A percentile compares a stretch with the other conserved stretches of the same genome.
Conservation (phyloP, 2,329 filamentous ascomycete species). For the Lasiodiplodia gonubiensis region DNA sequence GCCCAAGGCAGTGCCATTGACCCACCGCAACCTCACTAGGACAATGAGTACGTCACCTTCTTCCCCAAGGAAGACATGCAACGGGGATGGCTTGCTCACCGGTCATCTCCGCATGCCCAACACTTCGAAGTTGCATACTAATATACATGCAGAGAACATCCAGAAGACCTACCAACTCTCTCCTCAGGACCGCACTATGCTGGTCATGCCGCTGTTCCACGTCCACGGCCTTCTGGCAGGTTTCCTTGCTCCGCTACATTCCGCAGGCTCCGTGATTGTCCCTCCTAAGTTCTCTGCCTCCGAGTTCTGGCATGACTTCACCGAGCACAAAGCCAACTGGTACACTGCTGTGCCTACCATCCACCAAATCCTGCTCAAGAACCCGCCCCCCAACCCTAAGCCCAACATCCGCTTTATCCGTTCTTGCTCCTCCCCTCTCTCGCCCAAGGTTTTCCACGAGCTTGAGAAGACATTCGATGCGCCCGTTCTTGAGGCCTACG, state of each 20-base stretch:
- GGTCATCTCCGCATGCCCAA: not conserved
- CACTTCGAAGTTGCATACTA: not conserved
- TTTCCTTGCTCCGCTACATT: constrained; percentile 76
- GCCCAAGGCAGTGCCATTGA: constrained; percentile 83
- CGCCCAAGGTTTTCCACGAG: constrained; percentile 79
- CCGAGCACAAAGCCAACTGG: constrained; percentile 78
- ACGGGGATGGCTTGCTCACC: not conserved
- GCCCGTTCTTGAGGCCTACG: constrained; percentile 86
- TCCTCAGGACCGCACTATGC: constrained; percentile 74
- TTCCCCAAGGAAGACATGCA: not conserved
- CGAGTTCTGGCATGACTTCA: constrained; percentile 83
- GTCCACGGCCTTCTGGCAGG: constrained; percentile 87
- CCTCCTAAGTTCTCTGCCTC: constrained; percentile 79
- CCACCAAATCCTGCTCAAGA: constrained; percentile 84
- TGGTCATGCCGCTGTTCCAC: constrained; percentile 91
- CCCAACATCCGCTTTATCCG: constrained; percentile 84
- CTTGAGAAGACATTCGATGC: constrained; percentile 77
- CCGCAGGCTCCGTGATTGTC: constrained; percentile 79
- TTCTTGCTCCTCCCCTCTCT: constrained; percentile 83
- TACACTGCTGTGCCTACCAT: constrained; percentile 94
- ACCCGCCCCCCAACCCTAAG: constrained; percentile 68
- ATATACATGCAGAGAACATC: constrained; percentile 67
- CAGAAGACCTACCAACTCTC: constrained; percentile 76
- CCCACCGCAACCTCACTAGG: constrained; percentile 78
- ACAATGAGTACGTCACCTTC: constrained; percentile 69